Evolutionary conservation across 2,329 filamentous ascomycete species (phyloP), one percentile per base, ranked within the genome.

Genomic region (Aureobasidium sp.): DNA sequence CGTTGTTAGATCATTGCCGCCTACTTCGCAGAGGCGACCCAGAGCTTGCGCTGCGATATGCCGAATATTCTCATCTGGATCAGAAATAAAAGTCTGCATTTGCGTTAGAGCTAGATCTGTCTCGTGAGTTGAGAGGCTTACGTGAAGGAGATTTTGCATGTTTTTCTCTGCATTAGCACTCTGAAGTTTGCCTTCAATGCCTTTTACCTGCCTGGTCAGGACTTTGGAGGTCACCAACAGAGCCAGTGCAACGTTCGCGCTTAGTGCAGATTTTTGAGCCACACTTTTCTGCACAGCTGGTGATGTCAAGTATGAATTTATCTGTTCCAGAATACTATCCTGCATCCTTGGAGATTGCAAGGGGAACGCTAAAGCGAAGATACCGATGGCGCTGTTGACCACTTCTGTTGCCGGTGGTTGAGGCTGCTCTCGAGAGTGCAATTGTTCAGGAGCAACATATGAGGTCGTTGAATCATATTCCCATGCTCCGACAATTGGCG

Each of bases 241-340:
- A 2, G 91, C 90, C 30, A 88, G 80, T 0, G 89, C 87, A 58
- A 95, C 79, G 62, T 98, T 98, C 56, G 96, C 86, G 56, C 84
- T 85, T 70, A 98, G 90, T 2, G 94, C 93, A 27, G 90, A 86
- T 67, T 88, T 95, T 48, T 91, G 80, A 5, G 90, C 90, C 1
- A 86, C 85, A 61, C 97, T 93, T 58, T 93, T 81, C 60, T 91
- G 87, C 1, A 90, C 86, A 0, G 88, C 86, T 21, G 95, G 76
- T 62, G 94, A 95, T 0, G 88, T 86, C n/a, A 93, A 75, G 63
- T 93, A 94, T 0, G 88, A 93, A 14, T 88, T 85, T 42, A 97
- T 84, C 65, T 98, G 93, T 68, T 98, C 93, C 8, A 98, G 74
- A 42, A 95, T 88, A 64, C 91, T 96, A 68, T 98, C 93, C 64